Evolutionary conservation across 2,329 filamentous ascomycete species (phyloP).

Genomic region (Shiraia sp.): DNA sequence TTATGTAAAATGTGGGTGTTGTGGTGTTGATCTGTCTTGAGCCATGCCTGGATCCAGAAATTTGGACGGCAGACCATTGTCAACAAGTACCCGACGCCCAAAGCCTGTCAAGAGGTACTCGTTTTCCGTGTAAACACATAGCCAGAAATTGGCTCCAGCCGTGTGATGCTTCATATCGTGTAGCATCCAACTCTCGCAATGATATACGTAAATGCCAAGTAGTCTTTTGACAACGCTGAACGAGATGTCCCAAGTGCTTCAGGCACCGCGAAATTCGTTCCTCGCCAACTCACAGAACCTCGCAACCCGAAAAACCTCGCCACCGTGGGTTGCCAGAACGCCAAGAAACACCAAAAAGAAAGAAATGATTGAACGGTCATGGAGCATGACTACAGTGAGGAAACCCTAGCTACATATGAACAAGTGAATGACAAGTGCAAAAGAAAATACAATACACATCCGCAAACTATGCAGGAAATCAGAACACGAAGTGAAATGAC

Average conservation of each 20-base stretch:
- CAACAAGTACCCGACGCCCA: constrained; percentile 15
- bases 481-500: constrained; percentile 11
- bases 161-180: no score
- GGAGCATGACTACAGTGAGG: constrained; percentile 23
- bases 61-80: constrained; percentile 24
- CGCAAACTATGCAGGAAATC: constrained; percentile 33
- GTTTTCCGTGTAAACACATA: no score
- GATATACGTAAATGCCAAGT: constrained; percentile 1
- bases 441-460: constrained; percentile 16
- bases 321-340: constrained; percentile 12
- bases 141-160: no score
- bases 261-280: background rate
- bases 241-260: constrained; percentile 9
- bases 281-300: constrained; percentile 13
- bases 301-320: constrained; percentile 14
- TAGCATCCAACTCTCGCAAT: constrained; percentile 13
- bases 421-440: constrained; percentile 23
- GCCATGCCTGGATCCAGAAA: constrained; percentile 30
- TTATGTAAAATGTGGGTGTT: constrained; percentile 20
- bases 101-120: constrained; percentile 16
- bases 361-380: constrained; percentile 19
- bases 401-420: constrained; percentile 23
- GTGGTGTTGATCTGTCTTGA: constrained; percentile 22
- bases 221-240: constrained; percentile 18
- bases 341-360: constrained; percentile 22